phyloP scores from a whole-genome alignment of 164 flowering plant species.

The Stephania yunnanensis region DNA sequence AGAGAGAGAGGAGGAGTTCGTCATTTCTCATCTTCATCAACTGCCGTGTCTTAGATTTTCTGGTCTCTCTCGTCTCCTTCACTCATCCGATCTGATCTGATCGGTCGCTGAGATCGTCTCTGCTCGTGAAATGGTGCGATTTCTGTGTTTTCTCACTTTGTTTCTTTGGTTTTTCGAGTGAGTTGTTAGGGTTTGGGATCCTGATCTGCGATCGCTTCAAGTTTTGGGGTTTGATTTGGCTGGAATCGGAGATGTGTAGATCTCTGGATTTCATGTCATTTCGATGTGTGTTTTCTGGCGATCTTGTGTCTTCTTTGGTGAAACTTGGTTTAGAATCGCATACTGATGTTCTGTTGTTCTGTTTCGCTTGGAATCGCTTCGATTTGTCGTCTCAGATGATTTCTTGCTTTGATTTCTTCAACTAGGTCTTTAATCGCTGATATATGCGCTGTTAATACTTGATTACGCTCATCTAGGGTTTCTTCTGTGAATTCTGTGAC shows the following conservation, averaged over 20 bases:
- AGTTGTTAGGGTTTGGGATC: not conserved
- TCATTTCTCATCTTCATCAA: slow-evolving; percentile 1
- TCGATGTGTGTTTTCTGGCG: not conserved
- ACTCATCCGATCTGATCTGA: slow-evolving; percentile 4
- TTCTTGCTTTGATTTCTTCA: not conserved
- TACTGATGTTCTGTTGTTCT: not conserved
- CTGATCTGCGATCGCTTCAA: slow-evolving; percentile 5
- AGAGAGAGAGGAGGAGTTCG: not conserved
- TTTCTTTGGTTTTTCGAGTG: not conserved
- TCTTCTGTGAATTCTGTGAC: not conserved
- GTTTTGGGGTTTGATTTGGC: not conserved
- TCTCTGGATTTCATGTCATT: not conserved
- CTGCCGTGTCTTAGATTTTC: slow-evolving; percentile 20
- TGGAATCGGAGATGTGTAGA: slow-evolving; percentile 5
- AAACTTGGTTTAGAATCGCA: not conserved
- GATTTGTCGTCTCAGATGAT: not conserved
- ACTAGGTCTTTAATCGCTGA: not conserved
- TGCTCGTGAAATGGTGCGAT: slow-evolving; percentile 20
- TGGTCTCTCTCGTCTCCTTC: not conserved
- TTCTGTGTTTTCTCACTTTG: not conserved
- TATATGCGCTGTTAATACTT: not conserved
- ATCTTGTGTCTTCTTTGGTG: slow-evolving; percentile 7
- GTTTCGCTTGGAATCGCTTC: not conserved
- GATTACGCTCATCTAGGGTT: not conserved
- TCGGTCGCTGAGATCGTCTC: slow-evolving; percentile 12